Evolutionary conservation across 2,329 filamentous ascomycete species (phyloP), one percentile per base, ranked within the genome.

Genomic region (Lasiodiplodia citricola): DNA sequence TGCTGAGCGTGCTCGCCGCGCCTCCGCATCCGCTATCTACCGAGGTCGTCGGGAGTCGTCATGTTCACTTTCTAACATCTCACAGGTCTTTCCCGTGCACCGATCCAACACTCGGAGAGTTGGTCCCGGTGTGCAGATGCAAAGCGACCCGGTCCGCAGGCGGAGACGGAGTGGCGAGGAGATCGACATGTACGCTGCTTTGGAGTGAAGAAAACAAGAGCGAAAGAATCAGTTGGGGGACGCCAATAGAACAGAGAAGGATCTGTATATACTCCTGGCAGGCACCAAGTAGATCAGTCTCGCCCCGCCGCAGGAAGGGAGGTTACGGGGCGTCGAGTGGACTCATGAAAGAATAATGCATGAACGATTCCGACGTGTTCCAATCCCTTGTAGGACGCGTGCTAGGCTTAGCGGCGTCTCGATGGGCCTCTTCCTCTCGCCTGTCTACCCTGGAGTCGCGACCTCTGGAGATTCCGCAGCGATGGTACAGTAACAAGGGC

Each of bases 41-140:
- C 28, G 28, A 2, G 37, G 13, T 16, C 16, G 18, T 11, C 4
- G 8, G 2, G 56, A 23, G 21, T 38, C n/a, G 18, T 2, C 5
- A 10, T 16, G 18, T 21, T 7, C 5, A 21, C 35, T 35, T 64
- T 18, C 25, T 52, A 6, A 37, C 18, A 18, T 25, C n/a, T 37
- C 28, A 2, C 23, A 89, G 87, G 82, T 89, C 68, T 89, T 89
- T 74, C 87, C 87, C 21, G 78, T 79, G 21, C 81, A 92, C 76
- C 86, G 92, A 76, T 85, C 85, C n/a, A 73, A 73, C 75, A 83
- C 86, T 58, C 87, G 91, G 70, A 80, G 91, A 38, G 87, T 94
- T 65, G 94, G 94, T 0, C 93, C 93, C 3, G 94, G 94, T 14
- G 89, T 97, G 71, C 94, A 97, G 80, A 86, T 94, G 72, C 86